Evolutionary conservation across 306 rosid genomes (phyloP).

Genomic region (Vigna trinervia): DNA sequence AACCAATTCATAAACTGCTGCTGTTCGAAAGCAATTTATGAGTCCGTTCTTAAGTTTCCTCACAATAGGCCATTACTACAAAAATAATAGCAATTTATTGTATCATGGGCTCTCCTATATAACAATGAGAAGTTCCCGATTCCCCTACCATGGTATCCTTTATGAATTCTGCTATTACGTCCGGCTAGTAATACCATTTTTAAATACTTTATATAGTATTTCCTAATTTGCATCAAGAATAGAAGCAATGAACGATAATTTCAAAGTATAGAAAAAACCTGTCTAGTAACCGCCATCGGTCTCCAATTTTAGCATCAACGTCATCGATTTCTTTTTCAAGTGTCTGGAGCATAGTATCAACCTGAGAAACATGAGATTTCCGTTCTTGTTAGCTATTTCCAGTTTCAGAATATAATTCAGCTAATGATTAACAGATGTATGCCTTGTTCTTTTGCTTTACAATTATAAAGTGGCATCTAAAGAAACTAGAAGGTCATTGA

Average conservation of each 20-base stretch:
- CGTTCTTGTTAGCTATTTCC: conserved; percentile 20
- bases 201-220: conserved; percentile 2
- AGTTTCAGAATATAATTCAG: conserved; percentile 34
- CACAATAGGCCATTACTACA: neutral
- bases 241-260: conserved; percentile 10
- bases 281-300: conserved; percentile 77
- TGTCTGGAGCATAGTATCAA: conserved; percentile 79
- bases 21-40: conserved; percentile 1
- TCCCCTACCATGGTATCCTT: neutral
- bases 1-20: neutral
- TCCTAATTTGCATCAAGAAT: conserved; percentile 8
- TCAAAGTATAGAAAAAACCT: conserved; percentile 50
- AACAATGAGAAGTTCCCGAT: neutral
- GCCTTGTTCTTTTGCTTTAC: conserved; percentile 9
- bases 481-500: conserved; percentile 27
- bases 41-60: conserved; percentile 16
- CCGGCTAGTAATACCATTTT: conserved; percentile 12
- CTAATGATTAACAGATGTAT: conserved; percentile 15
- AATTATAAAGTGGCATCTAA: conserved; percentile 25
- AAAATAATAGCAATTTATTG: neutral
- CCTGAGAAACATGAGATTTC: conserved; percentile 53
- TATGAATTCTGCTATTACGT: conserved; percentile 21
- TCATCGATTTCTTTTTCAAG: conserved; percentile 90
- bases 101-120: neutral
- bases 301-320: conserved; percentile 91